These are phyloP conservation scores for Patellifolia procumbens DNA, from an alignment of 179 eudicot genomes.

Conservation along the genomic window DNA sequence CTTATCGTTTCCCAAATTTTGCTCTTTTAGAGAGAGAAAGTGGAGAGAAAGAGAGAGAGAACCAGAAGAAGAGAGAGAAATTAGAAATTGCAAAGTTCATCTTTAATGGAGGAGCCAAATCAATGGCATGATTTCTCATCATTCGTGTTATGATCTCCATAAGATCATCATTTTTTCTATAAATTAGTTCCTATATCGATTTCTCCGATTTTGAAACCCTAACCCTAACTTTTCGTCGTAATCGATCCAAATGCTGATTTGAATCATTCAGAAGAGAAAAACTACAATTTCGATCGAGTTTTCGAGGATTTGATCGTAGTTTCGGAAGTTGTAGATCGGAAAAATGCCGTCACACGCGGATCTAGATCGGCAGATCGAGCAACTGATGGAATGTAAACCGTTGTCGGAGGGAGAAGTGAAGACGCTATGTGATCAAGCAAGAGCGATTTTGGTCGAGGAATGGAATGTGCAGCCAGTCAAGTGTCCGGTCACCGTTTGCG, in stretches of 20 bases:
- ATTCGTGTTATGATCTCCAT: slow-evolving; percentile 14
- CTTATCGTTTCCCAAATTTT: slow-evolving; percentile 29
- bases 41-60: slow-evolving; percentile 18
- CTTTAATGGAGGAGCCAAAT: slow-evolving; percentile 31
- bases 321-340: slow-evolving; percentile 10
- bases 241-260: slow-evolving; percentile 6
- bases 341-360: slow-evolving; percentile 73
- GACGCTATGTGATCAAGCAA: slow-evolving; percentile 75
- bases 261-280: neutral
- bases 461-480: slow-evolving; percentile 91
- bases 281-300: slow-evolving; percentile 5
- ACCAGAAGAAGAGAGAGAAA: too few relatives aligned
- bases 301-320: neutral
- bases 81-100: neutral
- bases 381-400: slow-evolving; percentile 87
- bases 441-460: slow-evolving; percentile 87
- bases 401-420: slow-evolving; percentile 72
- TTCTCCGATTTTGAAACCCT: slow-evolving; percentile 24
- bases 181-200: neutral
- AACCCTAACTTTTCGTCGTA: slow-evolving; percentile 19
- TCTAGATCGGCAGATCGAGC: slow-evolving; percentile 82
- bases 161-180: neutral
- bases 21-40: slow-evolving; percentile 37
- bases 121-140: slow-evolving; percentile 8
- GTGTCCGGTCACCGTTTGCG: slow-evolving; percentile 90